Evolutionary conservation across 2,329 filamentous ascomycete genomes (phyloP).

Genomic region (Colletotrichum spinosum): DNA sequence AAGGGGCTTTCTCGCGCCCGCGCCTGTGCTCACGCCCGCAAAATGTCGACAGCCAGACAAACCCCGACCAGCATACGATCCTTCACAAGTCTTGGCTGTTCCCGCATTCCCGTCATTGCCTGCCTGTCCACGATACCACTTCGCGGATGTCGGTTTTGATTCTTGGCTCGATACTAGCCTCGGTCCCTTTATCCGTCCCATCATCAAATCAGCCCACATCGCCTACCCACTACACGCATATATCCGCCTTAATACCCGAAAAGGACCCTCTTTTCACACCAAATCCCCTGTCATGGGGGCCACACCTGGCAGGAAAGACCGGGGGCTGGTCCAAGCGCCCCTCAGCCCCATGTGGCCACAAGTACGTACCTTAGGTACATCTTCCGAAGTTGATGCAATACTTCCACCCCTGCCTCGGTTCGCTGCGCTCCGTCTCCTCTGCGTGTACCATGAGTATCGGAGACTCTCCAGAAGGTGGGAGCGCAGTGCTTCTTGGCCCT

Average conservation of each 20-base stretch:
- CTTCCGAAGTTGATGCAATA: too few species aligned
- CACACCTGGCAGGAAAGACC: neutral
- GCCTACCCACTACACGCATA: conserved; percentile 14
- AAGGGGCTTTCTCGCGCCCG: too few species aligned
- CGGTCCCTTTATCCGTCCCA: conserved; percentile 33
- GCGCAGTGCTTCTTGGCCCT: too few species aligned
- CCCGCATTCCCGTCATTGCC: conserved; percentile 7
- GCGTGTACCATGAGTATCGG: too few species aligned
- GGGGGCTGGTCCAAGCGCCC: neutral
- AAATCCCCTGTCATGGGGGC: conserved; percentile 13
- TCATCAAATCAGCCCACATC: conserved; percentile 26
- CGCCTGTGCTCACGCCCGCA: neutral
- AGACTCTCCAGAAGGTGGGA: too few species aligned
- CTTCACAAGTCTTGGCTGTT: neutral
- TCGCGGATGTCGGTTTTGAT: conserved; percentile 19
- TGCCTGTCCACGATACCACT: conserved; percentile 14
- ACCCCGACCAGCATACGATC: conserved; percentile 1
- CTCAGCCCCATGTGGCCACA: neutral
- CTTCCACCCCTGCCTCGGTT: too few species aligned
- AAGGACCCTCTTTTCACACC: conserved; percentile 24
- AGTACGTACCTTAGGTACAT: too few species aligned
- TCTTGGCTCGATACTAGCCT: neutral
- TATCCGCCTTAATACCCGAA: conserved; percentile 35
- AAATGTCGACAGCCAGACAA: neutral
- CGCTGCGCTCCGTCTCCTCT: too few species aligned